A percentile compares a stretch with the other conserved stretches of the same genome.
These are phyloP conservation scores for Nicotiana noctiflora DNA, from an alignment of 257 asterid species.

Conservation along the genomic window DNA sequence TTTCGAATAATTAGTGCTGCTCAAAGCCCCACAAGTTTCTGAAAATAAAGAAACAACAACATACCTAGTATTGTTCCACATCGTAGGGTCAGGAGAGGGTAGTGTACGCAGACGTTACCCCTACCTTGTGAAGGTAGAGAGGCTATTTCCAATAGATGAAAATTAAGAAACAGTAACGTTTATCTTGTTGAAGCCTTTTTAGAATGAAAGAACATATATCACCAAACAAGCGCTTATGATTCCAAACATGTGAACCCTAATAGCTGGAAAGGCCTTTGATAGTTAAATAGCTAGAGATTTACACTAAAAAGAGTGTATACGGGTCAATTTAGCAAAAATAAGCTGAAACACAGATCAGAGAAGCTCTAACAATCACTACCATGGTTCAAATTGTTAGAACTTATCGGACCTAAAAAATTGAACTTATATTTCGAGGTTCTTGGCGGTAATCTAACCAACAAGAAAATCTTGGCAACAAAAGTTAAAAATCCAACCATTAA, in stretches of 20 bases:
- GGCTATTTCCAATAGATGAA: neutral
- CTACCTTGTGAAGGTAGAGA: no score
- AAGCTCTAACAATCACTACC: neutral
- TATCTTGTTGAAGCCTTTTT: neutral
- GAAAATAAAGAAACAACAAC: neutral
- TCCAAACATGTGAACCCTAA: neutral
- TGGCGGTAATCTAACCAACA: no score
- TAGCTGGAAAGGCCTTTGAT: neutral
- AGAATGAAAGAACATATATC: neutral
- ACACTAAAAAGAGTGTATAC: neutral
- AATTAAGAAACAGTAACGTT: neutral
- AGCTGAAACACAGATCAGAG: neutral
- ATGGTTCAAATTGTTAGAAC: no score
- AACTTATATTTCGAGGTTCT: no score
- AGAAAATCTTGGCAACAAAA: no score
- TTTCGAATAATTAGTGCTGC: neutral
- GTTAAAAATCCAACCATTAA: no score
- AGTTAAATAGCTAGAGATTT: neutral
- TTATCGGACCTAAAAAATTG: no score
- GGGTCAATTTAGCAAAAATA: neutral
- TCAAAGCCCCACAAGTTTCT: neutral
- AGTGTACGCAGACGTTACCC: no score
- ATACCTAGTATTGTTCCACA: neutral
- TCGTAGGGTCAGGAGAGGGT: no score
- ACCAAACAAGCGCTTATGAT: neutral